Percentiles rank a stretch among this genome's conserved stretches.
These are phyloP conservation scores for Penicillium vulpinum DNA, from an alignment of 2,329 filamentous ascomycete genomes.

Conservation along the genomic window DNA sequence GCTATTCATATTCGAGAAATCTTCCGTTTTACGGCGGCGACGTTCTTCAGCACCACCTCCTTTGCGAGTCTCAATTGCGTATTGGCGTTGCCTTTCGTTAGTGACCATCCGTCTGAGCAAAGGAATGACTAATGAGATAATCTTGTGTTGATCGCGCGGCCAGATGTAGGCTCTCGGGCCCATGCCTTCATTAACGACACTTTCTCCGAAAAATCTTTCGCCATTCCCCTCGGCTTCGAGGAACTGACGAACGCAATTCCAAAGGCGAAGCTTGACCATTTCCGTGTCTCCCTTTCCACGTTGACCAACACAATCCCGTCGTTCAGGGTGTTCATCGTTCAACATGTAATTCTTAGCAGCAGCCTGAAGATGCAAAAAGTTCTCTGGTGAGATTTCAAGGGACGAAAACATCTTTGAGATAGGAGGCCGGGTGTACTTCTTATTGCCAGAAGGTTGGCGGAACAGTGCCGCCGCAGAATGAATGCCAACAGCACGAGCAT, in stretches of 20 bases:
- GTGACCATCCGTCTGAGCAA: constrained; percentile 60
- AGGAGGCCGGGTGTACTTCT: constrained; percentile 59
- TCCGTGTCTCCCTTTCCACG: constrained; percentile 57
- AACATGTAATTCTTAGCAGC: constrained; percentile 61
- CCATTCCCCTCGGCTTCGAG: constrained; percentile 53
- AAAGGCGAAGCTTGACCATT: constrained; percentile 57
- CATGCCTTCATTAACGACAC: constrained; percentile 45
- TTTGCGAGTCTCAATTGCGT: constrained; percentile 58
- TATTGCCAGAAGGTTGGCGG: constrained; percentile 50
- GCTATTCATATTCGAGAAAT: constrained; percentile 31
- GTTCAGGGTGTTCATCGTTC: constrained; percentile 54
- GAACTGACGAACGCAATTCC: constrained; percentile 58
- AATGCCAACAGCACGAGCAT: constrained; percentile 52
- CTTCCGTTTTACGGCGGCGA: constrained; percentile 38
- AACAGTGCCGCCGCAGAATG: constrained; percentile 58
- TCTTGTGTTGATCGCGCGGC: constrained; percentile 57
- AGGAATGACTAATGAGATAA: constrained; percentile 59
- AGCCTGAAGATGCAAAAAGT: constrained; percentile 57
- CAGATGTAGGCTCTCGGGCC: constrained; percentile 49
- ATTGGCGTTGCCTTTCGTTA: constrained; percentile 59
- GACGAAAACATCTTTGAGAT: constrained; percentile 60
- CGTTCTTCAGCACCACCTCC: constrained; percentile 44
- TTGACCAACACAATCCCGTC: constrained; percentile 59
- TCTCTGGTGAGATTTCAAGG: constrained; percentile 57
- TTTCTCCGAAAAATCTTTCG: constrained; percentile 53